Percentiles rank a stretch among this genome's conserved stretches.
Evolutionary conservation across 164 flowering plant genomes (phyloP).

Genomic region (Annona cherimola): DNA sequence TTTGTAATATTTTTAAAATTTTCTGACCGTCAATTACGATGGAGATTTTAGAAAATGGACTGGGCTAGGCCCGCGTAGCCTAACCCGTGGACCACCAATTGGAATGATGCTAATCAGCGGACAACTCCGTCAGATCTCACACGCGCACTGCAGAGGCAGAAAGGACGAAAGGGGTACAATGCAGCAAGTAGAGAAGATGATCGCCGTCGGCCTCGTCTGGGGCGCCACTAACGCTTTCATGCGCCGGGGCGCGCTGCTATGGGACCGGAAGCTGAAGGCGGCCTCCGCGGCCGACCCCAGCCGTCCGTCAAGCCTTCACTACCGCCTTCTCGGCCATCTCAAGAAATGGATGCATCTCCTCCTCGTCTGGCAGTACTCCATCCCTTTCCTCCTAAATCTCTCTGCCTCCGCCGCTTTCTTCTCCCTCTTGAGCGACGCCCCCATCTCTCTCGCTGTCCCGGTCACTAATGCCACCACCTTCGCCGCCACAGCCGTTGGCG

Average conservation of each 20-base stretch:
- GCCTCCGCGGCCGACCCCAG: conserved; percentile 7
- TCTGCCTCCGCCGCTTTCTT: conserved; percentile 90
- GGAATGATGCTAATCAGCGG: too few relatives aligned
- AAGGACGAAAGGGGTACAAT: conserved; percentile 3
- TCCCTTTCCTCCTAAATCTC: conserved; percentile 72
- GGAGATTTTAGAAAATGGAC: too few relatives aligned
- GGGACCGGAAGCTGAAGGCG: conserved; percentile 55
- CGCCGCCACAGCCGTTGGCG: conserved; percentile 81
- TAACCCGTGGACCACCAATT: too few relatives aligned
- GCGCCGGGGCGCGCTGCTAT: conserved; percentile 77
- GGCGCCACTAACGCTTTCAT: conserved; percentile 91
- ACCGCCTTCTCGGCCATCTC: conserved; percentile 21
- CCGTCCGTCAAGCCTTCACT: conserved; percentile 21
- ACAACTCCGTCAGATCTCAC: too few relatives aligned
- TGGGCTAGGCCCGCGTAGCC: too few relatives aligned
- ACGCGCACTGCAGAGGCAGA: neutral
- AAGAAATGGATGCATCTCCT: conserved; percentile 53
- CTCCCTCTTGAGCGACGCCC: conserved; percentile 51
- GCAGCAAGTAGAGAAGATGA: conserved; percentile 74
- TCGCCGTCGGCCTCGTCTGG: conserved; percentile 86
- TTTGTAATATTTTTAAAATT: too few relatives aligned
- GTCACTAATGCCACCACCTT: conserved; percentile 94
- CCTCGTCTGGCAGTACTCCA: conserved; percentile 70
- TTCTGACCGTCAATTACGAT: too few relatives aligned
- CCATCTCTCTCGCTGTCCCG: conserved; percentile 89